Evolutionary conservation across 2,329 filamentous ascomycete genomes (phyloP), one percentile per base, ranked within the genome.

Genomic region (Cordyceps cicadae): DNA sequence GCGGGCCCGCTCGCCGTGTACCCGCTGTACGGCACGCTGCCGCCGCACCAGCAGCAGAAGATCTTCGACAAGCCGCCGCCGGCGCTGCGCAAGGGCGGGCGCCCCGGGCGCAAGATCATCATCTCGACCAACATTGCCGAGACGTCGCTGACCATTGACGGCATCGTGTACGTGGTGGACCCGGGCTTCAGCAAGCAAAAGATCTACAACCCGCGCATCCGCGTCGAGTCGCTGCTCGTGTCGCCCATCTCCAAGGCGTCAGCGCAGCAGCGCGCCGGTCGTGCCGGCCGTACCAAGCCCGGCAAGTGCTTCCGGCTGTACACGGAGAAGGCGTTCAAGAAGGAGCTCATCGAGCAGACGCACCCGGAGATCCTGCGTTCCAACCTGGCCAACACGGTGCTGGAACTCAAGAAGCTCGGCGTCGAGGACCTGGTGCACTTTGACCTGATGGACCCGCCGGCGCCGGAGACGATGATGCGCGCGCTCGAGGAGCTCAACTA

Each of bases 141-240:
- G 78, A 99, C 94, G 0, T 93, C 88, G 69, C 84, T 99, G 75
- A 99, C 94, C 52, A 99, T 99, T 63, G 94, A 99, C 71, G 94
- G 94, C 72, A 99, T 99, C 65, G 94, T 99, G 41, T 99, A 97
- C 70, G 94, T 99, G 39, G 93, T 99, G n/a, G 94, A 99, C 70
- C 93, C 94, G 2, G 94, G 94, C 41, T 99, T 99, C 79, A 96
- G 92, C 78, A 99, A 99, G 79, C 94, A 99, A 71, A 99, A 97
- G 76, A 94, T 97, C 64, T 99, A 97, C 80, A 97, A 99, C 74
- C 93, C 94, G 24, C 87, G 94, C 63, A 95, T 96, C 68, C 87
- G 94, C 74, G 92, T 99, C 65, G 94, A 99, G 76, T 97, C 94
- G 1, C 82, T 99, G 8, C 81, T 99, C n/a, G 93, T 99, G 5